A percentile compares a stretch with the other conserved stretches of the same genome.
Conservation (phyloP, 106 monocot genomes). For the Platanthera guangdongensis region DNA sequence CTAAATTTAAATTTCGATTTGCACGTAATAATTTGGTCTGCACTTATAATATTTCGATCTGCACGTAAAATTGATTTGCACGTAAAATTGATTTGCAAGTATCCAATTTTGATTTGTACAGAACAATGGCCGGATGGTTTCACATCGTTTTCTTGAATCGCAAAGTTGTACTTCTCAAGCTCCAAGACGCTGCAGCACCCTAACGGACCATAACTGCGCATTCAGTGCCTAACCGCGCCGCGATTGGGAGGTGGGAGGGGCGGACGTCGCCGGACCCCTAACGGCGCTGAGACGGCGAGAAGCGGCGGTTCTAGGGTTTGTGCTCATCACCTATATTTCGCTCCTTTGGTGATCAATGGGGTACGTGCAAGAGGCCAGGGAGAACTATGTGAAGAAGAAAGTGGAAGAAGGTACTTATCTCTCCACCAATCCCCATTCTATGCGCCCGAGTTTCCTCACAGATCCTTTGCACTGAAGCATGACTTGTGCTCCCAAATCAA, state of each 20-base stretch:
- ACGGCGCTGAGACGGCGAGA: too few species aligned
- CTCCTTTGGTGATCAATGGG: slow-evolving; percentile 38
- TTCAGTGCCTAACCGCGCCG: neutral
- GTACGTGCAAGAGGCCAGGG: slow-evolving; percentile 70
- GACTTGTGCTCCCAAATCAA: neutral
- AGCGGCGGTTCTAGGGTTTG: neutral
- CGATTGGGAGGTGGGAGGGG: neutral
- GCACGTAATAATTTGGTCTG: too few species aligned
- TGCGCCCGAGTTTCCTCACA: neutral
- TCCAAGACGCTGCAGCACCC: neutral
- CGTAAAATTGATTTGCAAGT: too few species aligned
- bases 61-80: too few species aligned
- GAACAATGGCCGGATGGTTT: too few species aligned
- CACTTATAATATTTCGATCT: too few species aligned
- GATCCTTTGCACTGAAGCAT: neutral
- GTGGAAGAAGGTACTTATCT: slow-evolving; percentile 76
- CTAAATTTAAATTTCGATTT: too few species aligned
- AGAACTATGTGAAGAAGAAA: slow-evolving; percentile 99
- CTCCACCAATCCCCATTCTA: neutral
- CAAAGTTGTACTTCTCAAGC: too few species aligned
- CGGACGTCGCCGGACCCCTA: neutral
- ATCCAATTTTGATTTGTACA: too few species aligned
- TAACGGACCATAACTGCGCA: neutral
- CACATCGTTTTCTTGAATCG: too few species aligned
- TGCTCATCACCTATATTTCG: neutral